Evolutionary conservation across 108 stramenopile genomes (phyloP).

Genomic region (Pseudonitzschia delicatissima): DNA sequence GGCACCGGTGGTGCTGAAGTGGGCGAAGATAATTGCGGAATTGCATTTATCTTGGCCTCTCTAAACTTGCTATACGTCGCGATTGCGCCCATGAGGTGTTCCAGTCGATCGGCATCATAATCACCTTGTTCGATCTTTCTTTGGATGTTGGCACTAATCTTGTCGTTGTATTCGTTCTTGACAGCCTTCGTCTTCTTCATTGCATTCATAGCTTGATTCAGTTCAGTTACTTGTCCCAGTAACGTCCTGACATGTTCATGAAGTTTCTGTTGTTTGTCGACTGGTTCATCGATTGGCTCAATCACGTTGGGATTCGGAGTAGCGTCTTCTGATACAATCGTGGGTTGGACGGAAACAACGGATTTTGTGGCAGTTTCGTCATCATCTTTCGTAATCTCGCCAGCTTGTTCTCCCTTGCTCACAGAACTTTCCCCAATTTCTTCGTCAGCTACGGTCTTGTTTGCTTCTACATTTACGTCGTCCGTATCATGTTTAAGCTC

Average conservation of each 20-base stretch:
- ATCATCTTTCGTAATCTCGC: background rate
- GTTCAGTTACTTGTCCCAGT: background rate
- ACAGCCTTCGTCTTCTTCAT: background rate
- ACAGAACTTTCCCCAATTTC: background rate
- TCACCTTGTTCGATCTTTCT: slow-evolving; percentile 2
- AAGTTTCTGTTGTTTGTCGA: background rate
- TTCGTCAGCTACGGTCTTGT: background rate
- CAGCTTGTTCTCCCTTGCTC: background rate
- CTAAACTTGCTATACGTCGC: background rate
- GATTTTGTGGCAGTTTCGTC: too few relatives aligned
- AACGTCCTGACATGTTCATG: background rate
- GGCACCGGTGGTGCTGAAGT: too few relatives aligned
- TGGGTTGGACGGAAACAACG: too few relatives aligned
- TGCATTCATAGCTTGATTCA: background rate
- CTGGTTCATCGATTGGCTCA: background rate
- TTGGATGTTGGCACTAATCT: slow-evolving; percentile 6
- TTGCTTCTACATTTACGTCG: too few relatives aligned
- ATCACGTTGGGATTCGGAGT: too few relatives aligned
- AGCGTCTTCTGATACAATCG: too few relatives aligned
- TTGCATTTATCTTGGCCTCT: background rate
- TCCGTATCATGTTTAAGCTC: background rate
- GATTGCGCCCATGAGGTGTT: slow-evolving; percentile 12
- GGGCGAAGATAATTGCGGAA: background rate
- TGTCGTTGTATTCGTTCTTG: background rate
- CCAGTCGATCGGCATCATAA: background rate